Conservation (phyloP, 108 stramenopile species). For the Skeletonema marinoi region DNA sequence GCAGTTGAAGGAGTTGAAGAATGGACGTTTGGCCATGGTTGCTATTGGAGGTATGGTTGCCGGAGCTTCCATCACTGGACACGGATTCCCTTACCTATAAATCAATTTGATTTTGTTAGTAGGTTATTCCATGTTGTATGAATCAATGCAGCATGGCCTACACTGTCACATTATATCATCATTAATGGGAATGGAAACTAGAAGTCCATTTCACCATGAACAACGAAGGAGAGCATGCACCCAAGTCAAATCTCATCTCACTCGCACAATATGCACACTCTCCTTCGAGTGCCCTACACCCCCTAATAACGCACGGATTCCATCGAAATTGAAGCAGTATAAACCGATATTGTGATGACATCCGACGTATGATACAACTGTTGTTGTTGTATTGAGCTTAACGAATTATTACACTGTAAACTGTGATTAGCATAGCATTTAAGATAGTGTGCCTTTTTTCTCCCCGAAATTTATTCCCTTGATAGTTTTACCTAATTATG, state of each 20-base stretch:
- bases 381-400: not conserved
- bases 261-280: not conserved
- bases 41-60: slow-evolving; percentile 91
- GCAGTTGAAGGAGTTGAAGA: slow-evolving; percentile 83
- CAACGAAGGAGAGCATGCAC: not conserved
- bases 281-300: not conserved
- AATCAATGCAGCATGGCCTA: not conserved
- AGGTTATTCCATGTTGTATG: slow-evolving; percentile 4
- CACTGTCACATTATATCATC: not conserved
- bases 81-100: slow-evolving; percentile 95
- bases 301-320: not conserved
- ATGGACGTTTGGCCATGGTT: slow-evolving; percentile 93
- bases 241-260: not conserved
- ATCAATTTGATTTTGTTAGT: not conserved
- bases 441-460: not conserved
- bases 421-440: not conserved
- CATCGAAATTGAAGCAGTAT: not conserved
- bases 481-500: too few species aligned
- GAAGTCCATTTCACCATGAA: not conserved
- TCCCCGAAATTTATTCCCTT: not conserved
- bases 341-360: not conserved
- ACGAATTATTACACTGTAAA: not conserved
- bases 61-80: slow-evolving; percentile 81
- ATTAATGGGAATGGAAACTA: not conserved
- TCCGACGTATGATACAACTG: not conserved